Base-by-base conservation (phyloP, 2,329 filamentous ascomycete genomes). In the Hypoxylon sp. region DNA sequence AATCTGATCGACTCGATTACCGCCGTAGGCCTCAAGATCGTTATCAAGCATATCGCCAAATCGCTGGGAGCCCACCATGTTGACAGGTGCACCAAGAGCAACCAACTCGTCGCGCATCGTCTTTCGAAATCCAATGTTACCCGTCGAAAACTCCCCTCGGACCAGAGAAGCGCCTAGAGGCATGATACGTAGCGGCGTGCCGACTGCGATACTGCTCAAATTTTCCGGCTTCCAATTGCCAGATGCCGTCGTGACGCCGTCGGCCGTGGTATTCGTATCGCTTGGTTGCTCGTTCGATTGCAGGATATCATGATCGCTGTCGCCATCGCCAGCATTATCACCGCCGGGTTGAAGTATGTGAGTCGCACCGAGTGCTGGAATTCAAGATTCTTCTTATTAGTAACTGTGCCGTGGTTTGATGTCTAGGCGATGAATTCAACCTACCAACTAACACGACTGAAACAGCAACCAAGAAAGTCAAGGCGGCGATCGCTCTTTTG, bases 11-110 rank as follows among this genome's bases (percentile, higher is more conserved):
- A 77, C 65, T 10, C 66, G 67, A 24, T 72, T 70, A 10, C 75
- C 76, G 15, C 71, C 71, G 52, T 76, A 77, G 1, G 73, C 75
- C 60, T 78, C 76, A 32, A 73, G 62, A 20, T 75, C 70, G 60
- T 77, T 76, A 48, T 77, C 72, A 13, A 67, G 53, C 73, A 77
- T 75, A 8, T 68, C 59, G 6, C 75, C 76, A 28, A 70, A 68
- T 11, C 72, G 67, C 28, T 73, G 71, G 13, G 74, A 73, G 10
- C 76, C 76, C 6, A 77, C 74, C 72, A 76, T 76, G 49, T 75
- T 74, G 15, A 75, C 68, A 1, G 68, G 62, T 5, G 61, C 62
- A 1, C 68, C 69, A 3, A 69, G 58, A 3, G 17, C 51, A 3
- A 67, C 64, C 19, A 75, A 61, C 44, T 73, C 71, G 8, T 65